A percentile compares a stretch with the other conserved stretches of the same genome.
Evolutionary conservation across 441 rosid species (phyloP).

Genomic region (Aquilaria agallochum): DNA sequence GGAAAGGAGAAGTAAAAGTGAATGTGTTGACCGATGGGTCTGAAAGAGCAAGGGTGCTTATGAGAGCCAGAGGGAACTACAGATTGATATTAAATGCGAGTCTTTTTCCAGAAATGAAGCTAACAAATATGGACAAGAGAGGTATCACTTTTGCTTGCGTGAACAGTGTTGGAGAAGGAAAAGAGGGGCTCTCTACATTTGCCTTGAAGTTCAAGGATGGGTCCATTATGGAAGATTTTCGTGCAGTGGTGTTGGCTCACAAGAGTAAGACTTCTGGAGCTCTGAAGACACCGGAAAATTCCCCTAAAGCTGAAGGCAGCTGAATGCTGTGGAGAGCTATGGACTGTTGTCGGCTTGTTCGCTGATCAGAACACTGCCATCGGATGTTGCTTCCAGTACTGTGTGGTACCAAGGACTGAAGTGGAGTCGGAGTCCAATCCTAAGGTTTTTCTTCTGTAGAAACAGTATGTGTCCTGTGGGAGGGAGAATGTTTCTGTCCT

Average conservation of each 20-base stretch:
- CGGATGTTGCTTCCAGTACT: too few species aligned
- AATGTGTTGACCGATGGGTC: conserved; percentile 49
- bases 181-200: conserved; percentile 66
- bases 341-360: neutral
- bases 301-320: conserved; percentile 58
- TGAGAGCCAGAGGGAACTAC: conserved; percentile 88
- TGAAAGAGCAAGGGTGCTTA: conserved; percentile 66
- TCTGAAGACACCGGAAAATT: conserved; percentile 84
- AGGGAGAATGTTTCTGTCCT: conserved; percentile 13
- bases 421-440: conserved; percentile 18
- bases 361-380: too few species aligned
- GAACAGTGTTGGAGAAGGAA: conserved; percentile 57
- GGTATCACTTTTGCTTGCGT: conserved; percentile 87
- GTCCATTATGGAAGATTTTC: conserved; percentile 57
- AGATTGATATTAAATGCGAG: conserved; percentile 87
- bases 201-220: conserved; percentile 83
- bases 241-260: conserved; percentile 46
- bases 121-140: conserved; percentile 81
- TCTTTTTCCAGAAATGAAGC: conserved; percentile 88
- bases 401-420: neutral
- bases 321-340: conserved; percentile 19
- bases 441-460: neutral
- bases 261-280: conserved; percentile 35
- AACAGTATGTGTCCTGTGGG: neutral
- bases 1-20: conserved; percentile 88